Conservation (phyloP, 2,329 filamentous ascomycete species). For the Dothiorella sarmentorum region DNA sequence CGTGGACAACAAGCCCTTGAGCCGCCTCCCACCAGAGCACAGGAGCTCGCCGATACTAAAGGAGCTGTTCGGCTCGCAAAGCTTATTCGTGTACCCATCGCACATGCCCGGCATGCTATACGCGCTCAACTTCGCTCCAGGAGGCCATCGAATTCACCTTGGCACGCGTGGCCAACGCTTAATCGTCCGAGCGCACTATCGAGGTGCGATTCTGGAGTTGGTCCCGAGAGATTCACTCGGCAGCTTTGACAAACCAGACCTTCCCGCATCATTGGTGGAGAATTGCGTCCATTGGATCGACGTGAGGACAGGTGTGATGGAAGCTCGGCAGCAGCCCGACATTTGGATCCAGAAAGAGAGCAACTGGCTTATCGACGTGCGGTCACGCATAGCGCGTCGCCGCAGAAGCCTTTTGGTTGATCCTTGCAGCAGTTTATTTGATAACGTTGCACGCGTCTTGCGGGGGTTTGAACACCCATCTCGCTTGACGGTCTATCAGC, state of each 20-base stretch:
- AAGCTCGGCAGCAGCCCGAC: slow-evolving; percentile 48
- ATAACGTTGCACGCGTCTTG: slow-evolving; percentile 46
- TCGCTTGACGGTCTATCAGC: slow-evolving; percentile 49
- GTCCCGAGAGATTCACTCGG: slow-evolving; percentile 33
- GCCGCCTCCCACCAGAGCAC: slow-evolving; percentile 54
- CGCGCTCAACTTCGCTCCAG: slow-evolving; percentile 36
- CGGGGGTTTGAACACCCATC: slow-evolving; percentile 46
- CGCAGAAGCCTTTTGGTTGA: slow-evolving; percentile 44
- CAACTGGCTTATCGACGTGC: slow-evolving; percentile 44
- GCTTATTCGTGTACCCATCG: slow-evolving; percentile 54
- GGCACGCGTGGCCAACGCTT: slow-evolving; percentile 44
- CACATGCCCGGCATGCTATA: slow-evolving; percentile 53
- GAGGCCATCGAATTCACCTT: slow-evolving; percentile 52
- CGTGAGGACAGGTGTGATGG: slow-evolving; percentile 43
- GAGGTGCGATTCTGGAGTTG: slow-evolving; percentile 31
- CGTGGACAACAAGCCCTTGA: slow-evolving; percentile 47
- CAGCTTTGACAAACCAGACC: slow-evolving; percentile 34
- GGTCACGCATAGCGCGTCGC: slow-evolving; percentile 27
- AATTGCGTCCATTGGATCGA: slow-evolving; percentile 61
- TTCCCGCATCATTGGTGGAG: slow-evolving; percentile 51
- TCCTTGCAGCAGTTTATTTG: slow-evolving; percentile 43
- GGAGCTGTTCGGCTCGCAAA: slow-evolving; percentile 53
- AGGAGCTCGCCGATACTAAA: slow-evolving; percentile 43
- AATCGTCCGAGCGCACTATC: slow-evolving; percentile 43
- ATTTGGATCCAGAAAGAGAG: slow-evolving; percentile 39